Evolutionary conservation across 2,329 filamentous ascomycete genomes (phyloP).

Genomic region (Trichoderma koningii): DNA sequence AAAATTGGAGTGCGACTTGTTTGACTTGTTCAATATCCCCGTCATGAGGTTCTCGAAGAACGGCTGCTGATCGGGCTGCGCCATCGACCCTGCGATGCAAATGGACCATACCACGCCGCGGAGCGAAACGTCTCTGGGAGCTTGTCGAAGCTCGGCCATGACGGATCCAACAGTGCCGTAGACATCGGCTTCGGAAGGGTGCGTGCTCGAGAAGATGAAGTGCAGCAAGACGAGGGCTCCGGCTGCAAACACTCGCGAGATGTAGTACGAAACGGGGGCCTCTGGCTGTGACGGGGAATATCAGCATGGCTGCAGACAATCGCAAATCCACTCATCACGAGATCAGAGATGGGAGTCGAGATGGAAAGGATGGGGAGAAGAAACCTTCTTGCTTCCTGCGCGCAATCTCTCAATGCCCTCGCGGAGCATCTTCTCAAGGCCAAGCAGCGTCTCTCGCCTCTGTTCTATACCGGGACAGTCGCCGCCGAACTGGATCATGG

Average conservation of each 20-base stretch:
- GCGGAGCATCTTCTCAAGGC: slow-evolving; percentile 4
- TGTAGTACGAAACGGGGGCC: slow-evolving; percentile 13
- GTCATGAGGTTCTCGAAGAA: slow-evolving; percentile 21
- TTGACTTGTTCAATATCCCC: not conserved
- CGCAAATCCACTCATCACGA: not conserved
- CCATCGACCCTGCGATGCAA: slow-evolving; percentile 20
- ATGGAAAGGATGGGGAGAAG: not conserved
- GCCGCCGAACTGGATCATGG: slow-evolving; percentile 2
- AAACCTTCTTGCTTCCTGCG: not conserved
- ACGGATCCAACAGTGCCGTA: slow-evolving; percentile 8
- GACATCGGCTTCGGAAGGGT: slow-evolving; percentile 8
- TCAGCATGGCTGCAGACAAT: not conserved
- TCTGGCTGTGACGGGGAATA: not conserved
- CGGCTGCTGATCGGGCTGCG: slow-evolving; percentile 14
- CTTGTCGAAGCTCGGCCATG: slow-evolving; percentile 1
- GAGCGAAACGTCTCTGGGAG: not conserved
- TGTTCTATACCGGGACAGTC: not conserved
- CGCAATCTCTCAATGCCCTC: slow-evolving; percentile 6
- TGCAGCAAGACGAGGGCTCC: slow-evolving; percentile 15
- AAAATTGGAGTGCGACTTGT: not conserved
- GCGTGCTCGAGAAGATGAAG: not conserved
- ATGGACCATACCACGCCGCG: slow-evolving; percentile 14
- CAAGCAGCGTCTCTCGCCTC: not conserved
- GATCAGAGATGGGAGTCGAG: not conserved
- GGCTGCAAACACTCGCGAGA: slow-evolving; percentile 11